A percentile compares a stretch with the other conserved stretches of the same genome.
Conservation (phyloP, 140 eudicot genomes). For the Stevia rebaudiana region DNA sequence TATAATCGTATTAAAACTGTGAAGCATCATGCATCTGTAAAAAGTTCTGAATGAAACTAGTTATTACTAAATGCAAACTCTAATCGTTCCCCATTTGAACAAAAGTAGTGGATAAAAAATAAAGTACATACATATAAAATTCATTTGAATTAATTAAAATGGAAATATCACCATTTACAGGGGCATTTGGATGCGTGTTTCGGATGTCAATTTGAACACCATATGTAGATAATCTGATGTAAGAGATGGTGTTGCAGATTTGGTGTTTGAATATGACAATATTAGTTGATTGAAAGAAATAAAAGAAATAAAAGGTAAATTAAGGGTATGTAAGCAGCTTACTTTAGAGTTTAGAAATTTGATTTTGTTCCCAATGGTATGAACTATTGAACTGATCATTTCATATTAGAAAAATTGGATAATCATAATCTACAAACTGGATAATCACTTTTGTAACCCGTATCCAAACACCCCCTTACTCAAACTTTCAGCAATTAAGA, state of each 20-base stretch:
- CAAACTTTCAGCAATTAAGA: neutral
- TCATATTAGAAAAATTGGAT: neutral
- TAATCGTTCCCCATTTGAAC: neutral
- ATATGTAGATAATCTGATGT: neutral
- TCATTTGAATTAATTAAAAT: neutral
- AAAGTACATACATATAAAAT: neutral
- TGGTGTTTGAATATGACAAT: neutral
- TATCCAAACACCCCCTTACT: slow-evolving; percentile 2
- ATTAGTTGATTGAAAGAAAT: neutral
- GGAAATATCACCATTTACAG: neutral
- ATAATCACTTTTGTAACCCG: neutral
- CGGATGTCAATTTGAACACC: neutral
- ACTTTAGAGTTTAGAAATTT: neutral
- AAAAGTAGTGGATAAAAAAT: neutral
- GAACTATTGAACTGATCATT: neutral
- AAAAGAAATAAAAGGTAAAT: neutral
- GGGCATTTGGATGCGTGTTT: neutral
- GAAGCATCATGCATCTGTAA: neutral
- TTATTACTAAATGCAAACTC: neutral
- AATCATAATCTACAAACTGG: neutral
- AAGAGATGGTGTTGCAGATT: neutral
- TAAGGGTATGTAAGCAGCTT: neutral
- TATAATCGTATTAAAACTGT: slow-evolving; percentile 2
- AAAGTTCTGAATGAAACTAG: neutral
- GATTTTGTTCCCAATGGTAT: neutral